Evolutionary conservation across 2,329 filamentous ascomycete species (phyloP).

Genomic region (Ophiostoma sp.): DNA sequence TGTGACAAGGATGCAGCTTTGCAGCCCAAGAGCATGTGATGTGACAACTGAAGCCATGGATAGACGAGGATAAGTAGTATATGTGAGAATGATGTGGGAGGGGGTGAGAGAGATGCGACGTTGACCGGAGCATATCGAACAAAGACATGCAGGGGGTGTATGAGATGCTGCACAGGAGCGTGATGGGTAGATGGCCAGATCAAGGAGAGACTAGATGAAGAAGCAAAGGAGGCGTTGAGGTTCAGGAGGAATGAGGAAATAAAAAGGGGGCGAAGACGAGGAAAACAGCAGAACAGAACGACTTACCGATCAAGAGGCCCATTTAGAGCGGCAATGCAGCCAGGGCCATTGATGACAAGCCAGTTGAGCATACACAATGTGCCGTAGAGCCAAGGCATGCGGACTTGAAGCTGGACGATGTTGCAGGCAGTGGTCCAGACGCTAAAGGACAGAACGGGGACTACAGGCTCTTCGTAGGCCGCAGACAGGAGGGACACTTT

Average conservation of each 20-base stretch:
- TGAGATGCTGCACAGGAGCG: not conserved
- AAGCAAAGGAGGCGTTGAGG: not conserved
- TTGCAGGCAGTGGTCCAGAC: constrained; percentile 69
- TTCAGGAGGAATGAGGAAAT: too few relatives aligned
- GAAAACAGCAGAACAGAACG: constrained; percentile 1
- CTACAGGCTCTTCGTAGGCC: constrained; percentile 31
- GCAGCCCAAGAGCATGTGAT: not conserved
- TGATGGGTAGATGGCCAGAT: constrained; percentile 21
- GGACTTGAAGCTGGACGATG: constrained; percentile 65
- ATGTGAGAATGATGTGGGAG: not conserved
- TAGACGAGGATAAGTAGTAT: not conserved
- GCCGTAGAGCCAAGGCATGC: constrained; percentile 89
- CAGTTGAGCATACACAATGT: constrained; percentile 70
- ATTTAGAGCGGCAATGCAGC: constrained; percentile 66
- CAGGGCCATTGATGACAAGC: constrained; percentile 66
- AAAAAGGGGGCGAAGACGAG: too few relatives aligned
- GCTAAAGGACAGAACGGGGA: constrained; percentile 68
- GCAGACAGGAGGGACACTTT: constrained; percentile 15
- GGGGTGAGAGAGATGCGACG: not conserved
- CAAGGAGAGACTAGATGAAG: not conserved
- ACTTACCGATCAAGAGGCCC: constrained; percentile 86
- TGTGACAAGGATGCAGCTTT: not conserved
- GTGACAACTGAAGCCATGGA: not conserved
- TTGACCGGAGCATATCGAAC: not conserved
- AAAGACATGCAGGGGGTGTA: constrained; percentile 5